Percentiles rank a stretch among this genome's conserved stretches.
These are phyloP conservation scores for Beauveria sp. DNA, from an alignment of 2,329 filamentous ascomycete species.

Conservation along the genomic window DNA sequence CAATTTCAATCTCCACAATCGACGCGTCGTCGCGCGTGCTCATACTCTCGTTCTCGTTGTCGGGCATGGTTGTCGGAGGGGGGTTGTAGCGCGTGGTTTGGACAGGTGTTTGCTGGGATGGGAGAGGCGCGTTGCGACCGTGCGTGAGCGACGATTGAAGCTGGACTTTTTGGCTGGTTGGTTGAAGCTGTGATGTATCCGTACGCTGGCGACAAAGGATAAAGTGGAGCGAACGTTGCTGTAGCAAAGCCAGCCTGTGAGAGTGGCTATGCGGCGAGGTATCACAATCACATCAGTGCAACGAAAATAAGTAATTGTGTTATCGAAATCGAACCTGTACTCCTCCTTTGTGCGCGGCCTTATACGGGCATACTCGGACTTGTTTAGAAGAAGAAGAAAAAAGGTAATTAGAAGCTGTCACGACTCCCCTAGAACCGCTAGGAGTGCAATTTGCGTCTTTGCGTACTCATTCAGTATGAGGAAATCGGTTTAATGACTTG, in stretches of 20 bases:
- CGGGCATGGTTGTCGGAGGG: conserved; percentile 20
- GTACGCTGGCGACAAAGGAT: background rate
- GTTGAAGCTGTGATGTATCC: background rate
- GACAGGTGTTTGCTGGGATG: too few species aligned
- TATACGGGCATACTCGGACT: too few species aligned
- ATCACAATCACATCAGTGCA: background rate
- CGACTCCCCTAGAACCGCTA: too few species aligned
- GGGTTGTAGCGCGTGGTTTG: background rate
- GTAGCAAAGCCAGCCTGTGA: background rate
- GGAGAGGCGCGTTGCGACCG: background rate
- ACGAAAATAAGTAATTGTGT: too few species aligned
- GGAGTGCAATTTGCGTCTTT: too few species aligned
- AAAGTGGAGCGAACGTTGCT: background rate
- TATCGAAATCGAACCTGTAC: too few species aligned
- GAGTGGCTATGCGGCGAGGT: background rate
- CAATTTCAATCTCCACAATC: conserved; percentile 13
- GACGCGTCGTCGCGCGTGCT: conserved; percentile 14
- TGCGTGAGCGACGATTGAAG: background rate
- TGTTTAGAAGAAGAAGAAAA: too few species aligned
- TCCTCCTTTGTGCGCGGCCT: too few species aligned
- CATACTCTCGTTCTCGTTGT: conserved; percentile 14
- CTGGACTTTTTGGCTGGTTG: background rate
- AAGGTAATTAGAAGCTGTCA: too few species aligned
- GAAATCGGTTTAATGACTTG: too few species aligned
- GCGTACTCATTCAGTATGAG: too few species aligned